Evolutionary conservation across 2,329 filamentous ascomycete species (phyloP).

Genomic region (Truncatella angustata): DNA sequence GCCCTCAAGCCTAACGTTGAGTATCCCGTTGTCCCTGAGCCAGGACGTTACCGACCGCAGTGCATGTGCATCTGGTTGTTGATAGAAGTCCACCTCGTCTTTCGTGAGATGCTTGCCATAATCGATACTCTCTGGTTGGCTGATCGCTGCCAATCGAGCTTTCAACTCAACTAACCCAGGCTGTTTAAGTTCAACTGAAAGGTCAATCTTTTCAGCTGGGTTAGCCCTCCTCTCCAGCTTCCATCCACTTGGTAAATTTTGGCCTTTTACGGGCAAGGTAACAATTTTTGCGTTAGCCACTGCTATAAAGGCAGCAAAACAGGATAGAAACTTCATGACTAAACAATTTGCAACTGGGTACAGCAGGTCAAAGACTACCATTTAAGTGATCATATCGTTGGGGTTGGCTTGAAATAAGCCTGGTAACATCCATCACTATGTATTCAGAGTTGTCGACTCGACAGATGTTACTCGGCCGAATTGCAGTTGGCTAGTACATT

Average conservation of each 20-base stretch:
- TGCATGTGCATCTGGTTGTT: conserved; percentile 31
- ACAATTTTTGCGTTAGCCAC: conserved; percentile 8
- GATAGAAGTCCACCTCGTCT: conserved; percentile 34
- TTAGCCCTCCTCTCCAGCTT: conserved; percentile 19
- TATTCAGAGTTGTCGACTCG: too few relatives aligned
- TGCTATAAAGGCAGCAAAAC: neutral
- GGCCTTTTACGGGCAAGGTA: conserved; percentile 10
- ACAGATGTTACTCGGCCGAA: neutral
- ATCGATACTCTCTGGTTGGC: conserved; percentile 18
- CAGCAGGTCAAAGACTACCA: too few relatives aligned
- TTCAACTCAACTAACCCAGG: conserved; percentile 28
- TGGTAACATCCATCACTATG: too few relatives aligned
- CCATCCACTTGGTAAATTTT: conserved; percentile 27
- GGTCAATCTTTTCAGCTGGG: conserved; percentile 22
- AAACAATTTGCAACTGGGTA: too few relatives aligned
- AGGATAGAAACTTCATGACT: neutral
- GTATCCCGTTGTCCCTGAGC: conserved; percentile 38
- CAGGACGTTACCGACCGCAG: conserved; percentile 38
- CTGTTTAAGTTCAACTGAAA: conserved; percentile 29
- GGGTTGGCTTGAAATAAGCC: too few relatives aligned
- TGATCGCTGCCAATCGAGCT: conserved; percentile 21
- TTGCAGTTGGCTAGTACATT: neutral
- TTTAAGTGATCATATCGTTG: too few relatives aligned
- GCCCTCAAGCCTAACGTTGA: conserved; percentile 28
- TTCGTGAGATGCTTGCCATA: conserved; percentile 32